phyloP scores from a whole-genome alignment of 306 rosid species.

The Quercus rubra region DNA sequence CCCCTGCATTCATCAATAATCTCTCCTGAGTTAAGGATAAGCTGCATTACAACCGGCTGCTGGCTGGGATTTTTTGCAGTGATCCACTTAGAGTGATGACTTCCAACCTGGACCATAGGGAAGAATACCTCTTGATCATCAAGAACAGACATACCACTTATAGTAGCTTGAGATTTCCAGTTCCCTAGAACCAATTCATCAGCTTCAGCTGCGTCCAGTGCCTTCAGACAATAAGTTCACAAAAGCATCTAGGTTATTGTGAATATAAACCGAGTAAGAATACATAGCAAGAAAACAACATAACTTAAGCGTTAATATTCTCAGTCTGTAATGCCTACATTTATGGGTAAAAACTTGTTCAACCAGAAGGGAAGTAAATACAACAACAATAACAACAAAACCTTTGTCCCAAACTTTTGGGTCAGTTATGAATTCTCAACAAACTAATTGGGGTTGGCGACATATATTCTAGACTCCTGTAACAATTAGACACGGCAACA shows the following conservation, averaged over 20 bases:
- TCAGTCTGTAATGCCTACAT: background rate
- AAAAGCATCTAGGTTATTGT: conserved; percentile 23
- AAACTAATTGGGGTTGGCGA: no score
- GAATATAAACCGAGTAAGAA: background rate
- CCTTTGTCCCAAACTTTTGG: no score
- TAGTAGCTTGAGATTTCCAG: conserved; percentile 79
- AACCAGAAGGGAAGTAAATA: background rate
- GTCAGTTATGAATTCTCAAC: no score
- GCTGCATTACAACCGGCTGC: conserved; percentile 81
- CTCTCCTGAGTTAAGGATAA: conserved; percentile 79
- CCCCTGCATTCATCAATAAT: conserved; percentile 61
- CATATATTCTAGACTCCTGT: no score
- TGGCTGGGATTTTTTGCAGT: conserved; percentile 79
- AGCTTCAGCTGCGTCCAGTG: conserved; percentile 37
- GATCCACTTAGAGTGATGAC: conserved; percentile 67
- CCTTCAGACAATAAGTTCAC: conserved; percentile 40
- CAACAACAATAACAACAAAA: no score
- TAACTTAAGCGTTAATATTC: background rate
- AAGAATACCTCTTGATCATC: conserved; percentile 64
- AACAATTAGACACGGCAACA: background rate
- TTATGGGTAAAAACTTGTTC: background rate
- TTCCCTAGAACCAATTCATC: conserved; percentile 79
- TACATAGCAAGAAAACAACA: background rate
- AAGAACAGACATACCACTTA: conserved; percentile 60
- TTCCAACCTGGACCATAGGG: conserved; percentile 78